Base-by-base conservation (phyloP, 768 basidiomycete species). In the Pisolithus tinctorius region DNA sequence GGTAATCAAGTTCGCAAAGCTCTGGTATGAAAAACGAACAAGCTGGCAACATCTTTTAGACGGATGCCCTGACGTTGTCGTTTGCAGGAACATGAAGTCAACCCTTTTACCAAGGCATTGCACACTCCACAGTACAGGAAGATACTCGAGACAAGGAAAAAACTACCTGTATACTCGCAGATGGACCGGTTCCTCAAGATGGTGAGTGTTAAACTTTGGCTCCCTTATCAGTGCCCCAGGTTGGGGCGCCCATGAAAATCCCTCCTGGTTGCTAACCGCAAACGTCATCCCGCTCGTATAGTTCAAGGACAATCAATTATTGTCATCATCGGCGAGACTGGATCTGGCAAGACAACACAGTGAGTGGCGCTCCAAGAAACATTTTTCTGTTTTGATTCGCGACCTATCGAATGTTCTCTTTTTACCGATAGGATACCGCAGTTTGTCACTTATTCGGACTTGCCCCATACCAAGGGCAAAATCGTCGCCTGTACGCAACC, bases 401-500 rank as follows among this genome's bases (percentile, higher is more conserved):
- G 52, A 50, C 67, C 61, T 62, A 60, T 54, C 66, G 60, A 66
- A 34, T n/a, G 54, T 54, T 58, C 49, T 55, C 34, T 20, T 20
- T 20, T 20, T 64, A 55, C 60, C 57, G 52, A 54, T 61, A 93
- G 92, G 71, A 96, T 98, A 62, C 95, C 95, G 1, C 95, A 98
- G 67, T 96, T 97, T 60, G 93, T 94, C 40, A 87, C 86, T 42
- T 97, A 84, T 67, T 91, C 91, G 4, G 95, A 98, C 68, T 69
- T 96, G 30, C 93, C 94, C 0, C 93, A 97, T 63, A 81, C 84
- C 5, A 87, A 81, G 66, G 85, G 90, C 36, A 96, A 93, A 67
- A 71, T 97, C 59, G 85, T 99, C 3, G 95, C 95, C 0, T 99
- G 95, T 61, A 99, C 95, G 2, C 95, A 99, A 64, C 95, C 95